Base-by-base conservation (phyloP, 176 grass and related monocot genomes). In the Elaeis guineensis region DNA sequence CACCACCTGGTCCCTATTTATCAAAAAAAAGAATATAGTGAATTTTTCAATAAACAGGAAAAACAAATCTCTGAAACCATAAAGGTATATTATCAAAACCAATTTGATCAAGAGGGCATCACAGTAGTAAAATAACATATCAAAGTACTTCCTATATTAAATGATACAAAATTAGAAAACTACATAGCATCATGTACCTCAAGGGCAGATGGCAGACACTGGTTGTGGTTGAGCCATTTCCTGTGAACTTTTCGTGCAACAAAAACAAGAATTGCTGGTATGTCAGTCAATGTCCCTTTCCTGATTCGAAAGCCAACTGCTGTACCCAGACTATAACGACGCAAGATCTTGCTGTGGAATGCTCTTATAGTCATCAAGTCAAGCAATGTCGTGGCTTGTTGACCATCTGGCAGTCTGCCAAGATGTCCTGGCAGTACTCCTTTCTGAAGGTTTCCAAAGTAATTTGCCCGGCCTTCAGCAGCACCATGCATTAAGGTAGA, bases 321-420 rank as follows among this genome's bases (percentile, higher is more conserved):
- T 1, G 93, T 98, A 19, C 78, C 87, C 23, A 98, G 78, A 73
- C 93, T 92, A 59, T 85, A 98, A 58, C 93, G 70, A 17, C 87
- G 69, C 55, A 98, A 67, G 55, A 98, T 92, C 76, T 92, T 89
- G 81, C 93, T 98, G 67, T 98, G 93, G 70, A 98, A 98, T 55
- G 93, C 93, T 67, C 93, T 88, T 73, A 98, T 83, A 61, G 93
- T 98, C 93, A 98, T 92, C 73, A 98, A 69, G 19, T 98, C 93
- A 69, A 98, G 93, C 73, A 98, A 80, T 57, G 87, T 98, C 11
- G 78, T 89, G 55, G 93, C 87, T 72, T 92, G 93, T 72, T 98
- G 81, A 6, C 87, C 87, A 62, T 77, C 89, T 4, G 93, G 84
- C 75, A 91, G 24, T 17, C 30, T 25, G n/a, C 84, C 87, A 58